A percentile compares a stretch with the other conserved stretches of the same genome.
phyloP scores from a whole-genome alignment of 257 asterid genomes.

The Nicotiana noctiflora region DNA sequence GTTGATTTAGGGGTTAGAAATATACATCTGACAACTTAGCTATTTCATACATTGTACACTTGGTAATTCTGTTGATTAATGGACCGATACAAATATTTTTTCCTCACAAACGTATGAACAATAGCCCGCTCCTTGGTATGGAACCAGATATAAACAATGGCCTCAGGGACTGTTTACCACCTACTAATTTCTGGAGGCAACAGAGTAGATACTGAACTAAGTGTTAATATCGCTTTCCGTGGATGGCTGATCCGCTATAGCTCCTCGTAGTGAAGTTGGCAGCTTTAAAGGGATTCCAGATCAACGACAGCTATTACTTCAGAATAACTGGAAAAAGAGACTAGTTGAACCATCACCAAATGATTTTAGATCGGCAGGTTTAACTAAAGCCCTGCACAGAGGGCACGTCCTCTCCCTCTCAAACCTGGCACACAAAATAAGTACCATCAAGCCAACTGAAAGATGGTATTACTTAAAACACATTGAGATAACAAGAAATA shows the following conservation, averaged over 20 bases:
- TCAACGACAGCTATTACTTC: not conserved
- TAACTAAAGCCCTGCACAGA: constrained; percentile 75
- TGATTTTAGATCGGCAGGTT: constrained; percentile 64
- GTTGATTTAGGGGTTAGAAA: not conserved
- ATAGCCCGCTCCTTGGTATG: not conserved
- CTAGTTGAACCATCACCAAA: constrained; percentile 71
- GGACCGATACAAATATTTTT: not conserved
- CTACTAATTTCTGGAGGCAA: not conserved
- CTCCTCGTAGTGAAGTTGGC: constrained; percentile 18
- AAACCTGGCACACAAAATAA: constrained; percentile 43
- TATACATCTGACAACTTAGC: not conserved
- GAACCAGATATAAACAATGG: not conserved
- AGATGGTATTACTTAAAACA: not conserved
- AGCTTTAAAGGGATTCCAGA: constrained; percentile 28
- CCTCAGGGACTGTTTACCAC: not conserved
- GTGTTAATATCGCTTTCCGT: not conserved
- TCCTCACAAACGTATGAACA: not conserved
- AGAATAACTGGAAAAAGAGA: constrained; percentile 71
- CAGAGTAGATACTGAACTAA: not conserved
- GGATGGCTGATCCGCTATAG: not conserved
- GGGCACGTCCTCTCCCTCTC: constrained; percentile 91
- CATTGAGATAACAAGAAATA: not conserved
- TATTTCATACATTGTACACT: constrained; percentile 4
- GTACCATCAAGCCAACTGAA: constrained; percentile 5
- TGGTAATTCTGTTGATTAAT: not conserved